Evolutionary conservation across 768 basidiomycete genomes (phyloP).

Genomic region (Boletus subcaerulescens): DNA sequence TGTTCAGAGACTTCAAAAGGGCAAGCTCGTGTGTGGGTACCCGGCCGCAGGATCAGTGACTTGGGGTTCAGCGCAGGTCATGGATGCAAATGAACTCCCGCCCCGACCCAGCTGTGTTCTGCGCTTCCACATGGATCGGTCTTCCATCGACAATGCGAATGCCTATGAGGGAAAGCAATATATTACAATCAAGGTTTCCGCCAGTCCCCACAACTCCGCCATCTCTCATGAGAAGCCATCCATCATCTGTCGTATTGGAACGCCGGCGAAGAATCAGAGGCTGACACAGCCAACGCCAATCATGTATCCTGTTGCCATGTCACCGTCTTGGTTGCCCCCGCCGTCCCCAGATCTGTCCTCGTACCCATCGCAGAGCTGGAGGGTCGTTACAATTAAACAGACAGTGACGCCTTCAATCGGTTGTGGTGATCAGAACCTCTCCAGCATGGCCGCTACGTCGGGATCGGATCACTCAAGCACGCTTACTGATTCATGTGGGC

Average conservation of each 20-base stretch:
- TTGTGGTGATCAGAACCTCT: background rate
- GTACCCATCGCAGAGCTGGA: constrained; percentile 7
- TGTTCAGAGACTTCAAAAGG: background rate
- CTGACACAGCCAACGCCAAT: background rate
- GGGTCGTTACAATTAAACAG: background rate
- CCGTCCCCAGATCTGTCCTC: background rate
- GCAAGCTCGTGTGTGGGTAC: background rate
- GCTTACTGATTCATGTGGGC: background rate
- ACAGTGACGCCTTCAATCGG: too few species aligned
- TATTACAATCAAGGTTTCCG: background rate
- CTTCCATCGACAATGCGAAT: background rate
- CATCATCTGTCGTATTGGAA: background rate
- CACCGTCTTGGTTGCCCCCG: background rate
- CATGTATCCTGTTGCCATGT: background rate
- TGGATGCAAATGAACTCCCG: background rate
- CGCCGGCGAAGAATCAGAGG: background rate
- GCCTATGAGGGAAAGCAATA: background rate
- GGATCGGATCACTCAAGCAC: too few species aligned
- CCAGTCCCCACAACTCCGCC: background rate
- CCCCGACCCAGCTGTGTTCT: constrained; percentile 4
- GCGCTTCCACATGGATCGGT: background rate
- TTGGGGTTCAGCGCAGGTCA: background rate
- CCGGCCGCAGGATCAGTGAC: background rate
- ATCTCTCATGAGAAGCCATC: too few species aligned
- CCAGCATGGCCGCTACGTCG: too few species aligned